Evolutionary conservation across 345 rosid genomes (phyloP).

Genomic region (Eucalyptus cloeziana): DNA sequence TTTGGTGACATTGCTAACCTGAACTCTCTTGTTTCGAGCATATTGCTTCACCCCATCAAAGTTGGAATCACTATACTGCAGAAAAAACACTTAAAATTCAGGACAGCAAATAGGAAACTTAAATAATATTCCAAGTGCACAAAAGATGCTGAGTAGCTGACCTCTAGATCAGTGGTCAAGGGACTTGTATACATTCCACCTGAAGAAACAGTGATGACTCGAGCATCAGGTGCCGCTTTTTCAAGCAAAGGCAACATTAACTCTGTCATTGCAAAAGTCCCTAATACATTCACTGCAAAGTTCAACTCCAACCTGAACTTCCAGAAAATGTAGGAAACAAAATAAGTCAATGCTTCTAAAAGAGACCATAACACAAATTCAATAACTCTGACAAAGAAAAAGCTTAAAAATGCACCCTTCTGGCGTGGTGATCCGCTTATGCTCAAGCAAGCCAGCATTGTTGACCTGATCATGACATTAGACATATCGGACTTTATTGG

Average conservation of each 20-base stretch:
- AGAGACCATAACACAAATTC: neutral
- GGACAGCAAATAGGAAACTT: neutral
- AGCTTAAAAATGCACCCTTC: slow-evolving; percentile 49
- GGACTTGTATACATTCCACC: slow-evolving; percentile 85
- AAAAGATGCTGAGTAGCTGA: neutral
- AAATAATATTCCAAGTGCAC: neutral
- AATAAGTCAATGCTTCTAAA: neutral
- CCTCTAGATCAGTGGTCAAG: slow-evolving; percentile 78
- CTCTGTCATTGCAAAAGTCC: slow-evolving; percentile 69
- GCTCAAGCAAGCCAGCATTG: slow-evolving; percentile 79
- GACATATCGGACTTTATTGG: neutral
- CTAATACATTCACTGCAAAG: slow-evolving; percentile 80
- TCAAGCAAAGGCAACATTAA: slow-evolving; percentile 63
- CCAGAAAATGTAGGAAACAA: neutral
- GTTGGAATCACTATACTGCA: slow-evolving; percentile 48
- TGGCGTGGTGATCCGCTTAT: slow-evolving; percentile 37
- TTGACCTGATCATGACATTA: slow-evolving; percentile 37
- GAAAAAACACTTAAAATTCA: neutral
- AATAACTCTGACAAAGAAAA: neutral
- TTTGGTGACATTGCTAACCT: slow-evolving; percentile 25
- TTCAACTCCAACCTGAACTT: slow-evolving; percentile 53
- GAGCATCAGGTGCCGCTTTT: slow-evolving; percentile 74
- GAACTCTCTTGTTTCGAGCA: slow-evolving; percentile 80
- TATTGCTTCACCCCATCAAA: slow-evolving; percentile 59
- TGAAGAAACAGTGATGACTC: slow-evolving; percentile 79